These are phyloP conservation scores for Allium sativum DNA, from an alignment of 106 monocot genomes.

Conservation along the genomic window DNA sequence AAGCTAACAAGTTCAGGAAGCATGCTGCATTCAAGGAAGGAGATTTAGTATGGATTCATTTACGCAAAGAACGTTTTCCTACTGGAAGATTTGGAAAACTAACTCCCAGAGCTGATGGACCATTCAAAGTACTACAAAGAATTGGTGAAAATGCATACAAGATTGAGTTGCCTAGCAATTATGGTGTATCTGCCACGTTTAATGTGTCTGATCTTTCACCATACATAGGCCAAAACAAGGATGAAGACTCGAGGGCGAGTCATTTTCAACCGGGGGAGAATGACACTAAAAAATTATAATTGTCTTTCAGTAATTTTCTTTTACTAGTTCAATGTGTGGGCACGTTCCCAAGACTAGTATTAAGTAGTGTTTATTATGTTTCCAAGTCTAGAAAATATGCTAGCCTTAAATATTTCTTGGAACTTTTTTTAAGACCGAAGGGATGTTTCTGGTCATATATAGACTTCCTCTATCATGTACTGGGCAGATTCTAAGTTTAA, in stretches of 20 bases:
- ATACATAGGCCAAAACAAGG: not conserved
- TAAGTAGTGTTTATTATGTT: too few species aligned
- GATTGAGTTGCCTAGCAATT: conserved; percentile 3
- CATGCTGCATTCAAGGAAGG: conserved; percentile 1
- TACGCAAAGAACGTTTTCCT: conserved; percentile 2
- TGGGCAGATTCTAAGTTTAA: too few species aligned
- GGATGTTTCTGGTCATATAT: too few species aligned
- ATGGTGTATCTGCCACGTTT: conserved; percentile 4
- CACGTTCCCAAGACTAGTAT: too few species aligned
- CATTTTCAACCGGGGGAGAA: not conserved
- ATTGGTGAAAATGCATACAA: conserved; percentile 11
- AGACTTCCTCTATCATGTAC: too few species aligned
- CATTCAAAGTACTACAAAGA: conserved; percentile 8
- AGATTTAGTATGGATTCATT: not conserved
- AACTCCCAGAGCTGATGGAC: conserved; percentile 10
- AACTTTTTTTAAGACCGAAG: too few species aligned
- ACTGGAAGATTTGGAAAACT: not conserved
- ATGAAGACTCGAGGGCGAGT: not conserved
- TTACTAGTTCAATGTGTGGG: too few species aligned
- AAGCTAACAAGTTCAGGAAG: not conserved
- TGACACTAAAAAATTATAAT: not conserved
- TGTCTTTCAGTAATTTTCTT: not conserved
- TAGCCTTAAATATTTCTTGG: too few species aligned
- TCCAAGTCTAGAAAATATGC: too few species aligned
- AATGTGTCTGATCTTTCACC: conserved; percentile 6